Conservation (phyloP, 2,329 filamentous ascomycete species). For the Neospermospora avenae region DNA sequence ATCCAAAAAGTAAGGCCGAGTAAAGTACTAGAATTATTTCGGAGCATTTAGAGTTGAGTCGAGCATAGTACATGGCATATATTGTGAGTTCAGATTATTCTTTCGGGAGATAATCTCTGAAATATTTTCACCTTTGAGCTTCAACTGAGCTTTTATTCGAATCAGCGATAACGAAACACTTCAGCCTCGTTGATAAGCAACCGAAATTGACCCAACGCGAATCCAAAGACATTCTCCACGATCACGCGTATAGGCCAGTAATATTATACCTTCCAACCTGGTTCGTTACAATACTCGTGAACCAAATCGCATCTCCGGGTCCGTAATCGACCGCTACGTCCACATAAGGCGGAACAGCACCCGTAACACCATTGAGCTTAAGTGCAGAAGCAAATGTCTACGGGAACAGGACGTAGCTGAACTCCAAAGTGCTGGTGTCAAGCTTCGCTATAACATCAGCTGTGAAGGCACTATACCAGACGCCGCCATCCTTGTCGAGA, state of each 20-base stretch:
- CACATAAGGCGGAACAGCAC: neutral
- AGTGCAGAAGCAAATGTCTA: neutral
- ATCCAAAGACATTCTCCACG: too few relatives aligned
- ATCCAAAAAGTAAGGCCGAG: too few relatives aligned
- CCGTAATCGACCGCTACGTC: neutral
- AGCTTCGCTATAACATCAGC: neutral
- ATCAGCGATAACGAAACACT: too few relatives aligned
- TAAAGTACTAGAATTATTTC: too few relatives aligned
- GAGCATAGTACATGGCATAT: too few relatives aligned
- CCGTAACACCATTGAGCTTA: neutral
- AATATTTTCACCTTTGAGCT: too few relatives aligned
- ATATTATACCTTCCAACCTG: conserved; percentile 1
- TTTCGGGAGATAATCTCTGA: too few relatives aligned
- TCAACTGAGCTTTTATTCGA: too few relatives aligned
- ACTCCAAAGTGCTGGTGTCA: neutral
- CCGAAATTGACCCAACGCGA: too few relatives aligned
- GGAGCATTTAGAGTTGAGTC: too few relatives aligned
- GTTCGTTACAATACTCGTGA: neutral
- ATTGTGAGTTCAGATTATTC: too few relatives aligned
- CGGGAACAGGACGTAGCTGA: neutral
- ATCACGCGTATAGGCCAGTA: neutral
- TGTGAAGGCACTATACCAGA: neutral
- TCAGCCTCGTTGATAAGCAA: too few relatives aligned
- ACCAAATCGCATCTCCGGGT: conserved; percentile 1
- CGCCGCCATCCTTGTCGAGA: neutral